Evolutionary conservation across 257 asterid species (phyloP).

Genomic region (Scutellaria galericulata): DNA sequence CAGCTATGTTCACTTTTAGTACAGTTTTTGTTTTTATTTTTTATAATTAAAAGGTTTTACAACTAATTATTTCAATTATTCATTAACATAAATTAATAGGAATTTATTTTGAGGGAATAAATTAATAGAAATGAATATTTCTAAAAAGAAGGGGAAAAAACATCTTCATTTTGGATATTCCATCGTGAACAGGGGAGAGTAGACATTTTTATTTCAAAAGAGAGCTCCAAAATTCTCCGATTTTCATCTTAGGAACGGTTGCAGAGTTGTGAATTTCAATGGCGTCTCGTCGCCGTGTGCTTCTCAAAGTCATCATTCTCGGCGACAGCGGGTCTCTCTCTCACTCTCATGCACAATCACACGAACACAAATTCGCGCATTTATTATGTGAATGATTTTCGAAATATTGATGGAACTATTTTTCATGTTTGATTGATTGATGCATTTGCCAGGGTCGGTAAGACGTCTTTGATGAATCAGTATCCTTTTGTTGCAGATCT

Average conservation of each 20-base stretch:
- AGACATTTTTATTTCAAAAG: neutral
- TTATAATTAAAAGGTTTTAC: too few species aligned
- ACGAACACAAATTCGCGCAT: neutral
- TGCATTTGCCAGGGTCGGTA: slow-evolving; percentile 46
- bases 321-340: slow-evolving; percentile 57
- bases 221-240: neutral
- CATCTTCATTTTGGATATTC: neutral
- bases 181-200: neutral
- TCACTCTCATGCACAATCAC: slow-evolving; percentile 15
- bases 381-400: neutral
- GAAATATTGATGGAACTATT: slow-evolving; percentile 15
- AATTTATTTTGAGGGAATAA: too few species aligned
- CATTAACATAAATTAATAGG: too few species aligned
- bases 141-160: too few species aligned
- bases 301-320: slow-evolving; percentile 56
- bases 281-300: slow-evolving; percentile 56
- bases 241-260: slow-evolving; percentile 10
- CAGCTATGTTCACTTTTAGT: too few species aligned
- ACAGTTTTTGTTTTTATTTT: too few species aligned
- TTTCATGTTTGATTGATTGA: slow-evolving; percentile 21
- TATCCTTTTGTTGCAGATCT: slow-evolving; percentile 40
- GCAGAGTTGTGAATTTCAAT: slow-evolving; percentile 35
- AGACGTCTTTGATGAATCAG: slow-evolving; percentile 53
- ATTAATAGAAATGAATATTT: too few species aligned
- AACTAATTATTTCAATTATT: too few species aligned